A percentile compares a stretch with the other conserved stretches of the same genome.
Evolutionary conservation across 1,139 yeast genomes (phyloP).

Genomic region (Wickerhamomyces sp.): DNA sequence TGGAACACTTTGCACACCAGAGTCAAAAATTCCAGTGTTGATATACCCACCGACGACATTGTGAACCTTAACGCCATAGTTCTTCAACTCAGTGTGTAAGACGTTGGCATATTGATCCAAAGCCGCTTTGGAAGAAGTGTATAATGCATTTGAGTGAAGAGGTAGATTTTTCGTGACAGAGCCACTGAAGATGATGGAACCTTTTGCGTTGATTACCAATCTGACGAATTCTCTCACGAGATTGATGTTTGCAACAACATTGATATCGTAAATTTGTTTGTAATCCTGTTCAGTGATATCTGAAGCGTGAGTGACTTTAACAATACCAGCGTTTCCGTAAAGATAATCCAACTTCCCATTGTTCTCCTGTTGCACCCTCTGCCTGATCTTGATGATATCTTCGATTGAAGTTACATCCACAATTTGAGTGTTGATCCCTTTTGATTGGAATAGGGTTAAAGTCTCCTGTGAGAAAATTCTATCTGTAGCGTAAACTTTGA

Average conservation of each 20-base stretch:
- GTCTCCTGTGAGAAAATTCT: slow-evolving; percentile 49
- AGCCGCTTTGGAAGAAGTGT: slow-evolving; percentile 60
- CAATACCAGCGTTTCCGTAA: slow-evolving; percentile 52
- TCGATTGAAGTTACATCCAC: slow-evolving; percentile 48
- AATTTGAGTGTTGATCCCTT: slow-evolving; percentile 20
- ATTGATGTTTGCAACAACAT: slow-evolving; percentile 55
- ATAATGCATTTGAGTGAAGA: slow-evolving; percentile 54
- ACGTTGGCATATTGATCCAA: slow-evolving; percentile 53
- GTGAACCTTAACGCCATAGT: slow-evolving; percentile 58
- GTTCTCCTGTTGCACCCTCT: slow-evolving; percentile 29
- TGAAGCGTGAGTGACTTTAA: slow-evolving; percentile 53
- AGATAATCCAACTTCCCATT: slow-evolving; percentile 41
- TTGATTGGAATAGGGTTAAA: slow-evolving; percentile 39
- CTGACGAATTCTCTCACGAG: slow-evolving; percentile 48
- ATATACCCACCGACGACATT: slow-evolving; percentile 59
- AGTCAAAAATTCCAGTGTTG: slow-evolving; percentile 43
- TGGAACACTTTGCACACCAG: slow-evolving; percentile 35
- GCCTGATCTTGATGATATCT: slow-evolving; percentile 39
- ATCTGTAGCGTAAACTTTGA: slow-evolving; percentile 52
- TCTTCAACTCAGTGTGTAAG: slow-evolving; percentile 53
- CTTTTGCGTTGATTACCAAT: slow-evolving; percentile 51
- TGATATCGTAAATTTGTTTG: slow-evolving; percentile 48
- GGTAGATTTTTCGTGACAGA: slow-evolving; percentile 56
- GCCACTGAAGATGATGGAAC: slow-evolving; percentile 62
- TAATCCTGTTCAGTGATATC: slow-evolving; percentile 50